Conservation (phyloP, 805 yeast genomes). For the Saturnispora serradocipensis region DNA sequence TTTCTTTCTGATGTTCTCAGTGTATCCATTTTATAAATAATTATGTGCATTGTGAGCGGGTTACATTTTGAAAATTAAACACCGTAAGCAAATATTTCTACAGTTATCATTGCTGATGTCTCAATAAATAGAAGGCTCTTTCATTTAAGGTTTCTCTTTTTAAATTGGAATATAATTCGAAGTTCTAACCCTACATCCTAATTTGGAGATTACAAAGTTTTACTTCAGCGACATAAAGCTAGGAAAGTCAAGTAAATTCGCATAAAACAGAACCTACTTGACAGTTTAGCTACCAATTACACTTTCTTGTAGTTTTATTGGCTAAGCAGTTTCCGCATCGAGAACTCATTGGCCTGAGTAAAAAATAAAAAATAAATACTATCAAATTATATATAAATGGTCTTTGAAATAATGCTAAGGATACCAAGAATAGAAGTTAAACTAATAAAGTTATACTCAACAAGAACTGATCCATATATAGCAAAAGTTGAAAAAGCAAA, state of each 20-base stretch:
- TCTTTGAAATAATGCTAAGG: not conserved
- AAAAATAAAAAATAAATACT: not conserved
- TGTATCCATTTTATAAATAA: too few species aligned
- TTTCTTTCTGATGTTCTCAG: too few species aligned
- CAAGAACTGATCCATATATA: conserved; percentile 8
- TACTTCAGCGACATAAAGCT: too few species aligned
- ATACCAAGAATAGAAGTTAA: not conserved
- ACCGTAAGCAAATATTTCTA: too few species aligned
- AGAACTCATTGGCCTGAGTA: not conserved
- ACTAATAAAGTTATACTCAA: not conserved
- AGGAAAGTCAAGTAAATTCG: not conserved
- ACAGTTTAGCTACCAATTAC: not conserved
- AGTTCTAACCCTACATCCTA: too few species aligned
- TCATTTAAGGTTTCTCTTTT: too few species aligned
- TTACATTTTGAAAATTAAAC: too few species aligned
- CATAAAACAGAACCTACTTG: not conserved
- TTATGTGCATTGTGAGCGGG: too few species aligned
- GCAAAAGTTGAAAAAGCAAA: conserved; percentile 25
- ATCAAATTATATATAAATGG: not conserved
- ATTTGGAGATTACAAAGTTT: too few species aligned
- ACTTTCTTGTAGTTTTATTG: not conserved
- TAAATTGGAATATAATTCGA: too few species aligned
- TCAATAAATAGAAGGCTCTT: too few species aligned
- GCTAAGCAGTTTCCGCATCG: not conserved
- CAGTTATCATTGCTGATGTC: too few species aligned